Percentiles rank a stretch among this genome's conserved stretches.
Conservation (phyloP, 2,329 filamentous ascomycete genomes). For the Hypoxylon sp. region DNA sequence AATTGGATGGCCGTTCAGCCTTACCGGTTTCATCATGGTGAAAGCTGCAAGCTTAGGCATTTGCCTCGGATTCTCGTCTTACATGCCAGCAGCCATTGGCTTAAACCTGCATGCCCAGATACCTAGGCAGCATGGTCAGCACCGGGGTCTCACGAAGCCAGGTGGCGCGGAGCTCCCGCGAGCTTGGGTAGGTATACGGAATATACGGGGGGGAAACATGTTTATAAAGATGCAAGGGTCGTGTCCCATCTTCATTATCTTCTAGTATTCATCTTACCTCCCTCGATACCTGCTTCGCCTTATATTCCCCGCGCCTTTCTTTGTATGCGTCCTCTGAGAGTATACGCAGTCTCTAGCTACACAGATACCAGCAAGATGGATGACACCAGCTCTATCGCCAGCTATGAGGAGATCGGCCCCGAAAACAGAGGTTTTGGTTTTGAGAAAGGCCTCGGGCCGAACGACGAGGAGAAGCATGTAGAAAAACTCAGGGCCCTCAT, state of each 20-base stretch:
- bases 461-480: conserved; percentile 28
- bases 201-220: conserved; percentile 7
- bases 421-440: conserved; percentile 13
- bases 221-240: neutral
- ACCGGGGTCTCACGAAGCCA: conserved; percentile 5
- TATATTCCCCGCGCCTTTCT: neutral
- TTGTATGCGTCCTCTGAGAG: neutral
- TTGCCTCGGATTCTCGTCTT: neutral
- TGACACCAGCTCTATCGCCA: conserved; percentile 49
- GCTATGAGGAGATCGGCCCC: conserved; percentile 51
- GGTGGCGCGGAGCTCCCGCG: conserved; percentile 6
- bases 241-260: neutral
- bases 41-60: conserved; percentile 5
- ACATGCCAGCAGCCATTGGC: conserved; percentile 5
- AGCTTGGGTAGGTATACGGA: too few species aligned
- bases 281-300: neutral
- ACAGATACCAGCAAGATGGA: conserved; percentile 38
- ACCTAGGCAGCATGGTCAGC: conserved; percentile 29
- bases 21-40: conserved; percentile 6
- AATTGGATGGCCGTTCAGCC: conserved; percentile 21
- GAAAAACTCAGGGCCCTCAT: conserved; percentile 36
- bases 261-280: neutral
- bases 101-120: neutral
- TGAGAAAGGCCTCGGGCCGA: conserved; percentile 6
- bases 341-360: neutral